A percentile compares a stretch with the other conserved stretches of the same genome.
These are phyloP conservation scores for Brassica balearica DNA, from an alignment of 441 rosid species.

Conservation along the genomic window DNA sequence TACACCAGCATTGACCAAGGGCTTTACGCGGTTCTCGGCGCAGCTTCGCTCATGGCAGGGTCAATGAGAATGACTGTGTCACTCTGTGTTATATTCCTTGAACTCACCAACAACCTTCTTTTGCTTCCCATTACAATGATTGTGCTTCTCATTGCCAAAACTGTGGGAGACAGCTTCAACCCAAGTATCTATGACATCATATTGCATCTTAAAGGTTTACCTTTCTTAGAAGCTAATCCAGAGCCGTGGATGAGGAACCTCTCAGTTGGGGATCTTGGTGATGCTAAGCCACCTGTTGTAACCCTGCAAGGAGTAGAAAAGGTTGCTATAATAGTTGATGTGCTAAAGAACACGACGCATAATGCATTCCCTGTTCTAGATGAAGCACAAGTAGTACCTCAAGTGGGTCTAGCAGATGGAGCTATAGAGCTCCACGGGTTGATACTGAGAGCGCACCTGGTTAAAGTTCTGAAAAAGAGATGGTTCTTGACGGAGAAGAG, in stretches of 20 bases:
- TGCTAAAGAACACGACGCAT: conserved; percentile 71
- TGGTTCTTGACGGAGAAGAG: conserved; percentile 78
- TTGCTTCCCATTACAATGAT: conserved; percentile 83
- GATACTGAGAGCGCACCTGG: conserved; percentile 75
- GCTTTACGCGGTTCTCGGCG: conserved; percentile 88
- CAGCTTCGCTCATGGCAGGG: conserved; percentile 93
- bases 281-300: conserved; percentile 70
- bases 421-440: conserved; percentile 68
- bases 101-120: conserved; percentile 84
- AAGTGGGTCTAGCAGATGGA: conserved; percentile 46
- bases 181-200: conserved; percentile 88
- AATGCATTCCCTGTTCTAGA: conserved; percentile 74
- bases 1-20: conserved; percentile 78
- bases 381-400: conserved; percentile 49
- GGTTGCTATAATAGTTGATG: conserved; percentile 71
- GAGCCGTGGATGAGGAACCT: conserved; percentile 97
- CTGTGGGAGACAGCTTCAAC: conserved; percentile 82
- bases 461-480: conserved; percentile 69
- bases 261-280: conserved; percentile 77
- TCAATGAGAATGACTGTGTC: conserved; percentile 98
- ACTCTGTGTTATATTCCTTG: conserved; percentile 85
- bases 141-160: conserved; percentile 79
- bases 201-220: conserved; percentile 76
- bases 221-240: conserved; percentile 83
- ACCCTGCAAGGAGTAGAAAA: conserved; percentile 72